Percentiles rank a stretch among this genome's conserved stretches.
Evolutionary conservation across 805 yeast species (phyloP).

Genomic region (Yarrowia keelungensis): DNA sequence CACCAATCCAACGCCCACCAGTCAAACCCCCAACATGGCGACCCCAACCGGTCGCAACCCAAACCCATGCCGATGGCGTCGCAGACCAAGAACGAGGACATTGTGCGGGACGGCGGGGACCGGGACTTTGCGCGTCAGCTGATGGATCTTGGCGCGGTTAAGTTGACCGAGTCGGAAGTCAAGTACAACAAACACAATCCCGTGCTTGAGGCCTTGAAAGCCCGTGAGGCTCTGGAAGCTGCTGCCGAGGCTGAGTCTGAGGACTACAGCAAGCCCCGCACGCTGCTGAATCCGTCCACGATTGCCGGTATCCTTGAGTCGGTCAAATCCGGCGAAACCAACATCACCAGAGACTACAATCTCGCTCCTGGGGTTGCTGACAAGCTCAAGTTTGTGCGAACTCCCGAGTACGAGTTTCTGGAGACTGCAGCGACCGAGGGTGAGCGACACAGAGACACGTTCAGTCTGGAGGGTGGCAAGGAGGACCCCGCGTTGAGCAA

Average conservation of each 20-base stretch:
- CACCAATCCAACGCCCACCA: too few species aligned
- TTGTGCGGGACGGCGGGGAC: conserved; percentile 12
- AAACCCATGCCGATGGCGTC: conserved; percentile 35
- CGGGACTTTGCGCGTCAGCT: conserved; percentile 26
- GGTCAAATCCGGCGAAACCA: conserved; percentile 8
- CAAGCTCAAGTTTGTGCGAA: conserved; percentile 5
- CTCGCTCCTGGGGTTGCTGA: conserved; percentile 32
- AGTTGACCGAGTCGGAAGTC: conserved; percentile 14
- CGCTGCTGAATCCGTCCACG: conserved; percentile 28
- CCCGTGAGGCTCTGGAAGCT: conserved; percentile 2
- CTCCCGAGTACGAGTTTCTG: conserved; percentile 22
- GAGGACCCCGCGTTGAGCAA: conserved; percentile 9
- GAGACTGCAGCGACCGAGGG: conserved; percentile 12
- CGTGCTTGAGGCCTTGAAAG: conserved; percentile 16
- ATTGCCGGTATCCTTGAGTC: conserved; percentile 27
- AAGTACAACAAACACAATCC: conserved; percentile 6
- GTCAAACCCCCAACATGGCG: not conserved
- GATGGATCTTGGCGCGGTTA: conserved; percentile 33
- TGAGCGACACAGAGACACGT: conserved; percentile 14
- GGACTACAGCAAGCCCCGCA: conserved; percentile 19
- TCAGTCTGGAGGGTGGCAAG: not conserved
- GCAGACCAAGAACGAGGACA: conserved; percentile 27
- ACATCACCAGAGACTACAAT: conserved; percentile 29
- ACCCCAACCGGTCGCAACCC: conserved; percentile 25
- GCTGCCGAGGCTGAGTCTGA: conserved; percentile 11